Conservation (phyloP, 140 eudicot species). For the Bidens hawaiensis region DNA sequence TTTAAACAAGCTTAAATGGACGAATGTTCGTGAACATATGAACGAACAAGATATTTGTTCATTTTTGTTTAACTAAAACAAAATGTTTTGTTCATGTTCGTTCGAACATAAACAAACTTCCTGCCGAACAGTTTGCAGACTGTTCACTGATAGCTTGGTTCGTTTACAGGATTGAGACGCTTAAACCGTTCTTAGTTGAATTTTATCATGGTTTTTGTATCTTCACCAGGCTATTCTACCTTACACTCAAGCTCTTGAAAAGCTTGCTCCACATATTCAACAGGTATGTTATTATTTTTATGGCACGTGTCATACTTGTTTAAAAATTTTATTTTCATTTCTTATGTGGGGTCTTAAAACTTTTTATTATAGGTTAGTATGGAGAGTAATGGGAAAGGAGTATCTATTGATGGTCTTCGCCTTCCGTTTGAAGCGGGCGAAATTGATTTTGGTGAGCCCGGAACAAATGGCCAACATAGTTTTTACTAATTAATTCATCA, state of each 20-base stretch:
- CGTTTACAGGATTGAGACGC: too few relatives aligned
- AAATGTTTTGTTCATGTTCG: too few relatives aligned
- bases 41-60: too few relatives aligned
- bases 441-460: constrained; percentile 99
- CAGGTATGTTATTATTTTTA: constrained; percentile 48
- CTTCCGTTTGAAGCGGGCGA: constrained; percentile 94
- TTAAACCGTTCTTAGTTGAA: neutral
- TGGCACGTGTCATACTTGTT: neutral
- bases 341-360: constrained; percentile 1
- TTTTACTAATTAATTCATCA: constrained; percentile 97
- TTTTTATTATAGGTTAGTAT: constrained; percentile 72
- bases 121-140: too few relatives aligned
- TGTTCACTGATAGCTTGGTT: too few relatives aligned
- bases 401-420: constrained; percentile 83
- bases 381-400: constrained; percentile 99
- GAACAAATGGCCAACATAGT: constrained; percentile 99
- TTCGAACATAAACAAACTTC: too few relatives aligned
- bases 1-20: too few relatives aligned
- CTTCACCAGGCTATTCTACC: constrained; percentile 81
- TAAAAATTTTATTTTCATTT: neutral
- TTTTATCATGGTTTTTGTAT: neutral
- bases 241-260: constrained; percentile 92
- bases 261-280: constrained; percentile 94
- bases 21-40: too few relatives aligned
- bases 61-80: too few relatives aligned